Conservation (phyloP, 1,139 yeast genomes). For the Suhomyces maxii region DNA sequence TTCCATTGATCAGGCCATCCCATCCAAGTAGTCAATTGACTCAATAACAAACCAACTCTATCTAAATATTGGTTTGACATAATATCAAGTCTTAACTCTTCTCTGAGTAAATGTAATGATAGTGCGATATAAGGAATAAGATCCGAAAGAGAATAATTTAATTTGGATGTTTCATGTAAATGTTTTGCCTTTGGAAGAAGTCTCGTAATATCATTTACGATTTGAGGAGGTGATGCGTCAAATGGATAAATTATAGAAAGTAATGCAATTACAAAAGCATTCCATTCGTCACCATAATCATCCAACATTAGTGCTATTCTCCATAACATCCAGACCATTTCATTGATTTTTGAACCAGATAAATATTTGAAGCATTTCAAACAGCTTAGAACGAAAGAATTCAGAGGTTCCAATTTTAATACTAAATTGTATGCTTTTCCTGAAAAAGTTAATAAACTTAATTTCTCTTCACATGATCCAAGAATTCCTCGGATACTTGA, state of each 20-base stretch:
- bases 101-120: slow-evolving; percentile 73
- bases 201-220: slow-evolving; percentile 37
- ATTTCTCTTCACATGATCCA: slow-evolving; percentile 30
- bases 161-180: slow-evolving; percentile 28
- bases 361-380: slow-evolving; percentile 53
- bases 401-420: slow-evolving; percentile 49
- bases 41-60: slow-evolving; percentile 53
- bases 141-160: slow-evolving; percentile 44
- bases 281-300: slow-evolving; percentile 57
- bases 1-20: slow-evolving; percentile 77
- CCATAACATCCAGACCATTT: slow-evolving; percentile 65
- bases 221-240: slow-evolving; percentile 16
- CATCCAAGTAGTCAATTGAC: slow-evolving; percentile 65
- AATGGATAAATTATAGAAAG: slow-evolving; percentile 51
- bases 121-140: slow-evolving; percentile 63
- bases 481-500: slow-evolving; percentile 22
- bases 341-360: slow-evolving; percentile 58
- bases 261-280: slow-evolving; percentile 55
- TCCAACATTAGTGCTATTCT: slow-evolving; percentile 52
- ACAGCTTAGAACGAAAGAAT: slow-evolving; percentile 42
- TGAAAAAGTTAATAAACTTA: slow-evolving; percentile 25
- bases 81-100: slow-evolving; percentile 66
- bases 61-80: slow-evolving; percentile 37
- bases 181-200: slow-evolving; percentile 39
- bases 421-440: slow-evolving; percentile 32